Conservation (phyloP, 768 basidiomycete genomes). For the Rhizopogon vesiculosus region DNA sequence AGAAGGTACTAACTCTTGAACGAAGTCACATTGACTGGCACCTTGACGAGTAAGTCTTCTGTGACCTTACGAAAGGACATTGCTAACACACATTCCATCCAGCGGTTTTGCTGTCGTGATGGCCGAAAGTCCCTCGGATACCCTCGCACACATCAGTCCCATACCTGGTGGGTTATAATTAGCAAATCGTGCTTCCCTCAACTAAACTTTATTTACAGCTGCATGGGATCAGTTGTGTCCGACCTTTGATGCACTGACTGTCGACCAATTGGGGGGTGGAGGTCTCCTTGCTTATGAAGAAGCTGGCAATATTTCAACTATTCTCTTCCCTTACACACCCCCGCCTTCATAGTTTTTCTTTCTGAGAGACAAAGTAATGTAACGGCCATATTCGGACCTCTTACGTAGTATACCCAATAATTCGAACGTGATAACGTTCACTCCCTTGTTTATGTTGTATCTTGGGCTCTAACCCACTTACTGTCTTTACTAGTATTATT, state of each 20-base stretch:
- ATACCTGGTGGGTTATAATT: neutral
- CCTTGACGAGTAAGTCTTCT: slow-evolving; percentile 9
- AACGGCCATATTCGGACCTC: no score
- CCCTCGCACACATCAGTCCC: neutral
- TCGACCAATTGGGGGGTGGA: slow-evolving; percentile 15
- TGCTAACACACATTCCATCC: neutral
- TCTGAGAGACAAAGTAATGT: neutral
- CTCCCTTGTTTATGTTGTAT: no score
- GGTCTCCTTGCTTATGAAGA: slow-evolving; percentile 13
- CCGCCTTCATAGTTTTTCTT: no score
- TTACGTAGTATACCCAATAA: no score
- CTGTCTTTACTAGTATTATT: no score
- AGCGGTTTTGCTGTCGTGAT: slow-evolving; percentile 28
- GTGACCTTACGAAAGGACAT: neutral
- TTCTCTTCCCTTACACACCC: slow-evolving; percentile 7
- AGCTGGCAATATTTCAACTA: slow-evolving; percentile 14
- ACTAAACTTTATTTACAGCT: slow-evolving; percentile 4
- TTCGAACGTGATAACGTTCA: no score
- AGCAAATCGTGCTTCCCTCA: neutral
- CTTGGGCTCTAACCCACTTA: no score
- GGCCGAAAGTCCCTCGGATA: slow-evolving; percentile 18
- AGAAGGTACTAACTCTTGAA: neutral
- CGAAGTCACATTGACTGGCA: slow-evolving; percentile 16
- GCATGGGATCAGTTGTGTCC: slow-evolving; percentile 24
- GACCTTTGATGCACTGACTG: slow-evolving; percentile 10